Evolutionary conservation across 139 green algal species (phyloP).

Genomic region (Closterium sp.): DNA sequence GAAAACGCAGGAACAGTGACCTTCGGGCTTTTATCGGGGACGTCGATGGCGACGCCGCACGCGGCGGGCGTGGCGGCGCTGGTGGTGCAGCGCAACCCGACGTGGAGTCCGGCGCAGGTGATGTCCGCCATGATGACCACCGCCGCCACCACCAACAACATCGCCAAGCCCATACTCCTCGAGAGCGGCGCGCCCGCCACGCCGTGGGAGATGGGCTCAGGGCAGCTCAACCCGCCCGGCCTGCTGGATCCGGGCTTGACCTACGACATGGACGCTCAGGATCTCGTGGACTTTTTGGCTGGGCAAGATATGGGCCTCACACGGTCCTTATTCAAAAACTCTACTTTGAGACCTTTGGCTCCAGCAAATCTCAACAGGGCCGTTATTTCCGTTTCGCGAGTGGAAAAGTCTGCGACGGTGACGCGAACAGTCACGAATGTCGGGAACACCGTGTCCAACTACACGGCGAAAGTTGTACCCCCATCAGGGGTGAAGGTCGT

Average conservation of each 20-base stretch:
- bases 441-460: background rate
- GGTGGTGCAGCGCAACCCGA: slow-evolving; percentile 9
- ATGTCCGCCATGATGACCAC: slow-evolving; percentile 37
- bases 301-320: background rate
- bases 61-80: slow-evolving; percentile 23
- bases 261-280: background rate
- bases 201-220: slow-evolving; percentile 8
- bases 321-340: background rate
- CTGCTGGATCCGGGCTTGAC: slow-evolving; percentile 8
- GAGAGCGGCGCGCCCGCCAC: background rate
- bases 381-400: slow-evolving; percentile 3
- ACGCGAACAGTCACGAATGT: slow-evolving; percentile 11
- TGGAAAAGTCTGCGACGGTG: background rate
- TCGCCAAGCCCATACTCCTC: background rate
- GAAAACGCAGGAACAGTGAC: background rate
- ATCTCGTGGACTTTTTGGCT: background rate
- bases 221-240: slow-evolving; percentile 17
- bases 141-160: background rate
- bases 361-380: slow-evolving; percentile 12
- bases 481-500: slow-evolving; percentile 1
- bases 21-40: slow-evolving; percentile 35
- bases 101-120: slow-evolving; percentile 6
- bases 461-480: background rate
- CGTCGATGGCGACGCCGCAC: slow-evolving; percentile 46
- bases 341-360: background rate